phyloP scores from a whole-genome alignment of 1,139 yeast genomes.

The Pneumocystis murina region DNA sequence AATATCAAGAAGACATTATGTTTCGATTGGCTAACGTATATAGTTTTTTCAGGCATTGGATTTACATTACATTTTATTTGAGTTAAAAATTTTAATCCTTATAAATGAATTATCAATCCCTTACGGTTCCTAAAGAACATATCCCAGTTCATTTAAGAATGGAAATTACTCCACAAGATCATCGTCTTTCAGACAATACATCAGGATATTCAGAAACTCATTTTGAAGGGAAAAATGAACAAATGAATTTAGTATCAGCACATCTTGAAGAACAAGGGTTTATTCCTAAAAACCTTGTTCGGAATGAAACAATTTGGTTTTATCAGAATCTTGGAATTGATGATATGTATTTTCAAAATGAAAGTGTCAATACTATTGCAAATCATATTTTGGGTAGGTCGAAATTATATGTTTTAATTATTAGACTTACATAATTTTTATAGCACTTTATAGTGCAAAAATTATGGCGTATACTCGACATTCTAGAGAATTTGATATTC shows the following conservation, averaged over 20 bases:
- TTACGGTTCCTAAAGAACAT: neutral
- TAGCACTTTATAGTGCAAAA: slow-evolving; percentile 72
- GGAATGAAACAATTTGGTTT: slow-evolving; percentile 41
- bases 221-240: neutral
- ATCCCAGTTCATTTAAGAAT: neutral
- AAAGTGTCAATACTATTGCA: slow-evolving; percentile 64
- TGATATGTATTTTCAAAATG: slow-evolving; percentile 77
- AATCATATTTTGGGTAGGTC: slow-evolving; percentile 46
- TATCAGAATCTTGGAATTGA: slow-evolving; percentile 79
- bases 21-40: too few relatives aligned
- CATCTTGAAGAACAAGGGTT: slow-evolving; percentile 5
- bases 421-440: too few relatives aligned
- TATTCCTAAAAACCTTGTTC: slow-evolving; percentile 7
- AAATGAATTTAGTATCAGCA: slow-evolving; percentile 4
- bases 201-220: neutral
- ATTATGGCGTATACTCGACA: slow-evolving; percentile 66
- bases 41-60: too few relatives aligned
- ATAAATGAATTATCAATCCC: too few relatives aligned
- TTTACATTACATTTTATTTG: too few relatives aligned
- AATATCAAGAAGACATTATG: too few relatives aligned
- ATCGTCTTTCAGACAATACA: neutral
- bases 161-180: neutral
- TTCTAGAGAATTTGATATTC: slow-evolving; percentile 45
- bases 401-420: too few relatives aligned
- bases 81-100: too few relatives aligned